Conservation (phyloP, 2,329 filamentous ascomycete species). For the Apiospora malaysiana region DNA sequence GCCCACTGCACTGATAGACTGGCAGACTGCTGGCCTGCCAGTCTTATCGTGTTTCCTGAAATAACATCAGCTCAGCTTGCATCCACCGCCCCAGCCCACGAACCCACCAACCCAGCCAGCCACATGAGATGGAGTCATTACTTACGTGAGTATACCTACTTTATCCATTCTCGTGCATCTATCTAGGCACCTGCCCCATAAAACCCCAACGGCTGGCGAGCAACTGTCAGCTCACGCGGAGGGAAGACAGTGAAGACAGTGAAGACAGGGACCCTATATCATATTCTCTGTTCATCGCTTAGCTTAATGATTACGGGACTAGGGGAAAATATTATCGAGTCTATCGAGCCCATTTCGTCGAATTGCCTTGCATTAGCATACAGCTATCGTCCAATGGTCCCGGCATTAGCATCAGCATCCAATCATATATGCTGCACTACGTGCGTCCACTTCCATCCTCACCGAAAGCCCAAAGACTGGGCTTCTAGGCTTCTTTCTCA, state of each 20-base stretch:
- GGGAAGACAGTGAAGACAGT: too few relatives aligned
- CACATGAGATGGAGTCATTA: not conserved
- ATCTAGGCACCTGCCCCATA: not conserved
- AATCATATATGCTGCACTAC: not conserved
- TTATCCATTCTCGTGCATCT: not conserved
- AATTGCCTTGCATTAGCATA: not conserved
- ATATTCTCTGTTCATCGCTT: not conserved
- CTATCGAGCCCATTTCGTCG: too few relatives aligned
- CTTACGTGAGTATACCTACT: too few relatives aligned
- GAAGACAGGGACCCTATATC: not conserved
- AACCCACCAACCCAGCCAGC: not conserved
- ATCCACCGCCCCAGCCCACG: too few relatives aligned
- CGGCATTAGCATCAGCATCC: not conserved
- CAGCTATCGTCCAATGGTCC: not conserved
- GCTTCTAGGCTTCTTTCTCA: not conserved
- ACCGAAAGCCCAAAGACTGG: not conserved
- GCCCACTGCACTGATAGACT: too few relatives aligned
- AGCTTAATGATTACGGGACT: not conserved
- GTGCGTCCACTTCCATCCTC: not conserved
- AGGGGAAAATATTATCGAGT: not conserved
- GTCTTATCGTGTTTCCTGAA: constrained; percentile 1
- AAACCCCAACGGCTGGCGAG: constrained; percentile 3
- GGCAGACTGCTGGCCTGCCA: too few relatives aligned
- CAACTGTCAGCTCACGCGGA: not conserved
- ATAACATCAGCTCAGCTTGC: constrained; percentile 1